These are phyloP conservation scores for Talinum fruticosum DNA, from an alignment of 148 eudicot genomes.

Conservation along the genomic window DNA sequence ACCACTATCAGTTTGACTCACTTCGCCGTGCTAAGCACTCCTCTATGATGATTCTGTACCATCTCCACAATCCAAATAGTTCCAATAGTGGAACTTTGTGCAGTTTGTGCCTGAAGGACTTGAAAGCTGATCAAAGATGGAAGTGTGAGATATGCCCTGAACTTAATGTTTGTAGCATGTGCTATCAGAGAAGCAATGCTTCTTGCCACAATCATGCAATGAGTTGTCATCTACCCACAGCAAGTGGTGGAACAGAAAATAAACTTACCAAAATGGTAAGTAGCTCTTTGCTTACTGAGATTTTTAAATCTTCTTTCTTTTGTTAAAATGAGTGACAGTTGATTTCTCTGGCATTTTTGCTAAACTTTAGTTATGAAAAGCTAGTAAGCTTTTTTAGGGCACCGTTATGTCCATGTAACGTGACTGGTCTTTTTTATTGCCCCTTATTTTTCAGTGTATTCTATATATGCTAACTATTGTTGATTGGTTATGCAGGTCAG, in stretches of 20 bases:
- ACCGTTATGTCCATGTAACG: too few species aligned
- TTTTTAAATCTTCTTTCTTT: background rate
- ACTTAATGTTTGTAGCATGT: slow-evolving; percentile 45
- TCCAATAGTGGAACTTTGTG: slow-evolving; percentile 28
- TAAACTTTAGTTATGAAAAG: background rate
- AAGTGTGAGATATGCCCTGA: slow-evolving; percentile 52
- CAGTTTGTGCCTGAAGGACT: slow-evolving; percentile 45
- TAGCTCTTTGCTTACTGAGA: background rate
- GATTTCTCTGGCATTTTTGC: background rate
- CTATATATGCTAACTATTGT: slow-evolving; percentile 6
- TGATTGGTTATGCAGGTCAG: slow-evolving; percentile 36
- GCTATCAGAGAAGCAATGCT: slow-evolving; percentile 44
- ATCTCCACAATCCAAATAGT: slow-evolving; percentile 48
- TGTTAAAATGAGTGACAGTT: background rate
- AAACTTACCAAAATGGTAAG: slow-evolving; percentile 30
- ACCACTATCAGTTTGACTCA: slow-evolving; percentile 73
- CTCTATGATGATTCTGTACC: slow-evolving; percentile 83
- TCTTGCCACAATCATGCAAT: slow-evolving; percentile 43
- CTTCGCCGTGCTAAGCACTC: slow-evolving; percentile 89
- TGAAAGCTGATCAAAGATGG: slow-evolving; percentile 38
- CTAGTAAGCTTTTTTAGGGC: background rate
- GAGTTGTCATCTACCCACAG: slow-evolving; percentile 17
- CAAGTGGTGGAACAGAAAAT: slow-evolving; percentile 16
- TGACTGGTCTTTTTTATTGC: too few species aligned
- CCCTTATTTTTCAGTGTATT: background rate